phyloP scores from a whole-genome alignment of 2,329 filamentous ascomycete genomes.

The Diaporthe citrichinensis region DNA sequence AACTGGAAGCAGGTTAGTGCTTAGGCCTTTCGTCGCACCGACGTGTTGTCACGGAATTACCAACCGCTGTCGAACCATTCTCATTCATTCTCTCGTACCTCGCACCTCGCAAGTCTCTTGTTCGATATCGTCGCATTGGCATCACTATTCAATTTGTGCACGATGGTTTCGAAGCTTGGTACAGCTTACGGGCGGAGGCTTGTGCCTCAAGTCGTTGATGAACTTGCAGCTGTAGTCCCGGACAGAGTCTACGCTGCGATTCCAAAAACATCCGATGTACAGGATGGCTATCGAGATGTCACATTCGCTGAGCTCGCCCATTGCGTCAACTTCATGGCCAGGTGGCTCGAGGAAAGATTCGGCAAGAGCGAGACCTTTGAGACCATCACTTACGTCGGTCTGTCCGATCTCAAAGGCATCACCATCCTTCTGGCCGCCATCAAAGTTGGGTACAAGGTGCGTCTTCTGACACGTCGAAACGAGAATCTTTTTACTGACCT shows the following conservation, averaged over 20 bases:
- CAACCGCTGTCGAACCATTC: too few relatives aligned
- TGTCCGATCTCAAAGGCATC: slow-evolving; percentile 51
- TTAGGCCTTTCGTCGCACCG: not conserved
- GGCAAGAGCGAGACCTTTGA: slow-evolving; percentile 46
- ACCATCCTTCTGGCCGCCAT: slow-evolving; percentile 52
- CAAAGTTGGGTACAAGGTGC: slow-evolving; percentile 54
- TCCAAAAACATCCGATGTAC: slow-evolving; percentile 41
- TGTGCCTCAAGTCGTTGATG: not conserved
- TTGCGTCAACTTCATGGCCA: slow-evolving; percentile 48
- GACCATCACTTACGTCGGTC: slow-evolving; percentile 48
- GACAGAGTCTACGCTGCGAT: slow-evolving; percentile 45
- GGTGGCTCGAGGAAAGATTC: slow-evolving; percentile 46
- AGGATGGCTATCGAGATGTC: slow-evolving; percentile 45
- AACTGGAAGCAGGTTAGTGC: not conserved
- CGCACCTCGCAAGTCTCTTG: not conserved
- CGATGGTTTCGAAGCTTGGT: not conserved
- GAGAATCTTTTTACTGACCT: not conserved
- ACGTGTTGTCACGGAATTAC: too few relatives aligned
- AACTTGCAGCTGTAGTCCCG: slow-evolving; percentile 39
- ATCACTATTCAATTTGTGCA: not conserved
- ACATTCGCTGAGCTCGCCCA: slow-evolving; percentile 44
- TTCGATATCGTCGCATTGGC: not conserved
- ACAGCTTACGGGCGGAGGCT: not conserved
- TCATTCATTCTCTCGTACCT: not conserved
- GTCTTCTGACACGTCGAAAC: not conserved